A percentile compares a stretch with the other conserved stretches of the same genome.
Evolutionary conservation across 2,329 filamentous ascomycete species (phyloP).

Genomic region (Clarireedia hainanense): DNA sequence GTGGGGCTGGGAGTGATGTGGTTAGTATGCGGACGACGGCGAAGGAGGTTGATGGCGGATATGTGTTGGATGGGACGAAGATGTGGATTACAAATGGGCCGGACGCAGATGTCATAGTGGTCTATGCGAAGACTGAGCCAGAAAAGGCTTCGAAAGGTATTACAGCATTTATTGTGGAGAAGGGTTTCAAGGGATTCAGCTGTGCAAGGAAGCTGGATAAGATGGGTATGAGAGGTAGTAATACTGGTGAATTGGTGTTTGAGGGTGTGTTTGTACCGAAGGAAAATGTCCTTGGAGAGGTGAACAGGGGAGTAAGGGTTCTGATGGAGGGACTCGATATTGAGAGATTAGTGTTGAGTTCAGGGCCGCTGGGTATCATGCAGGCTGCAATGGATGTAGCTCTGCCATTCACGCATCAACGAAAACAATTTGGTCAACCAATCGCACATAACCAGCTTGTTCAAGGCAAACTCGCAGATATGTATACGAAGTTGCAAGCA

Average conservation of each 20-base stretch:
- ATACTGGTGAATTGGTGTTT: slow-evolving; percentile 90
- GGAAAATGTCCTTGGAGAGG: slow-evolving; percentile 69
- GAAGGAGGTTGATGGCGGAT: slow-evolving; percentile 74
- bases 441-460: slow-evolving; percentile 90
- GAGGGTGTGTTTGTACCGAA: slow-evolving; percentile 83
- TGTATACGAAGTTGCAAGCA: slow-evolving; percentile 91
- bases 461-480: slow-evolving; percentile 88
- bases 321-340: slow-evolving; percentile 96
- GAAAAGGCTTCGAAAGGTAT: slow-evolving; percentile 79
- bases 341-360: slow-evolving; percentile 83
- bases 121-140: slow-evolving; percentile 94
- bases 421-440: slow-evolving; percentile 80
- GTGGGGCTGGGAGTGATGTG: slow-evolving; percentile 84
- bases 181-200: slow-evolving; percentile 63
- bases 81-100: slow-evolving; percentile 99
- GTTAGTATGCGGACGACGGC: slow-evolving; percentile 91
- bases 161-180: slow-evolving; percentile 85
- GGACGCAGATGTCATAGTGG: slow-evolving; percentile 84
- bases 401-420: slow-evolving; percentile 80
- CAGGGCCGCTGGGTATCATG: slow-evolving; percentile 91
- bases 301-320: slow-evolving; percentile 80
- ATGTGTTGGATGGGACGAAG: slow-evolving; percentile 64
- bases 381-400: slow-evolving; percentile 79
- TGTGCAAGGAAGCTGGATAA: slow-evolving; percentile 92
- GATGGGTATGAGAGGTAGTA: slow-evolving; percentile 94